These are phyloP conservation scores for Yamadazyma sp. DNA, from an alignment of 805 yeast species.

Conservation along the genomic window DNA sequence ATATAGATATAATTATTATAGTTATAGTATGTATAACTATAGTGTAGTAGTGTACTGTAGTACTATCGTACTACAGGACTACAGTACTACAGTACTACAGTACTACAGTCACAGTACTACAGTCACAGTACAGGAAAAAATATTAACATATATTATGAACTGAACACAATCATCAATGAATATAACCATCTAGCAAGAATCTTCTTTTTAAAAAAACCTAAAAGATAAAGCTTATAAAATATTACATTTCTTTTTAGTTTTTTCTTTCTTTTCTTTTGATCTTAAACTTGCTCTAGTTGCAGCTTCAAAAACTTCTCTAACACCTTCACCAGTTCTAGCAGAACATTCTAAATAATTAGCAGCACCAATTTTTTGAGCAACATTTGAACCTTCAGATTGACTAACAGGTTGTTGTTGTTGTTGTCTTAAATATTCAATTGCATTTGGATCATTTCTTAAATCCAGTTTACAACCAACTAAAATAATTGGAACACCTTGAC, in stretches of 20 bases:
- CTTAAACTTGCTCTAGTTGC: constrained; percentile 88
- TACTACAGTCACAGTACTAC: no score
- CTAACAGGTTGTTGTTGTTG: constrained; percentile 80
- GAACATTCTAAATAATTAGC: constrained; percentile 86
- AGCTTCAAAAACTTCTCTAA: constrained; percentile 86
- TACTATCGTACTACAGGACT: no score
- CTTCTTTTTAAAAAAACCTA: no score
- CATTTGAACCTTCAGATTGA: constrained; percentile 77
- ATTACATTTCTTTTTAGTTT: constrained; percentile 64
- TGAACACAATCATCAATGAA: no score
- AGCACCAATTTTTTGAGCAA: constrained; percentile 88
- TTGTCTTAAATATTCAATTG: constrained; percentile 70
- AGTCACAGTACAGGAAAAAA: no score
- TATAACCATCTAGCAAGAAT: no score
- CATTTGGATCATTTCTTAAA: constrained; percentile 76
- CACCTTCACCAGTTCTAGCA: constrained; percentile 88
- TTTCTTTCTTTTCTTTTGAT: constrained; percentile 57
- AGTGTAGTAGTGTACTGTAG: no score
- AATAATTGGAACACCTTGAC: constrained; percentile 91
- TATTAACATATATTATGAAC: no score
- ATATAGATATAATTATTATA: no score
- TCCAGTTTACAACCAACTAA: constrained; percentile 91
- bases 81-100: no score
- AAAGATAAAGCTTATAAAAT: constrained; percentile 59
- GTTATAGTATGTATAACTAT: no score